Evolutionary conservation across 2,329 filamentous ascomycete genomes (phyloP), one percentile per base, ranked within the genome.

Genomic region (Lithohypha guttulata): DNA sequence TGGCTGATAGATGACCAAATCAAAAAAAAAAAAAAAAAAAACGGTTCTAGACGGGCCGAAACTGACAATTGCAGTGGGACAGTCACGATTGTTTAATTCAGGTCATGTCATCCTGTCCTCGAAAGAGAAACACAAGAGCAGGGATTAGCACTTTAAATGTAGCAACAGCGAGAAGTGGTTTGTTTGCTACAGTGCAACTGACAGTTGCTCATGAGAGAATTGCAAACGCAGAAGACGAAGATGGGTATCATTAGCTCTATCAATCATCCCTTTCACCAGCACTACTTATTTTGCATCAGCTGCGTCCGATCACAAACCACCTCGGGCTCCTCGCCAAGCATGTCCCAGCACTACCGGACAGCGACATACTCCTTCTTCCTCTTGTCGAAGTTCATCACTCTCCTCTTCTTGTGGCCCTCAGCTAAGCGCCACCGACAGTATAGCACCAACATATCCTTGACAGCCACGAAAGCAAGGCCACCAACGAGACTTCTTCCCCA

Each of bases 401-500:
- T 63, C 39, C 66, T 57, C 41, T 61, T 60, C 33, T 62, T 56
- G 52, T 69, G 66, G 25, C 60, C 58, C 44, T 67, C 62, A 0
- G 66, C 65, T 30, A 66, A 47, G 44, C 62, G 65, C 61, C 65
- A 69, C 41, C 65, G 59, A 34, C 63, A 75, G 51, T 79, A 80
- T 2, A 79, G 59, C 50, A 75, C 61, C 22, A 79, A 51, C 5
- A 71, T 71, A 56, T 80, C 77, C 58, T 89, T 91, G 37, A 94
- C 59, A 7, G 94, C 78, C 11, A 96, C 79, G 53, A 89, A 94
- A 14, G 93, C 62, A 55, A 84, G 91, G 0, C 91, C 91, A 1
- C 91, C 91, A 1, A 91, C 71, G 2, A 98, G 67, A 53, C 84
- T 95, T 41, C 91, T 71, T 1, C 86, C 91, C 85, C 91, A 96